Percentiles rank a stretch among this genome's conserved stretches.
These are phyloP conservation scores for Kluyveromyces siamensis DNA, from an alignment of 805 yeast species.

Conservation along the genomic window DNA sequence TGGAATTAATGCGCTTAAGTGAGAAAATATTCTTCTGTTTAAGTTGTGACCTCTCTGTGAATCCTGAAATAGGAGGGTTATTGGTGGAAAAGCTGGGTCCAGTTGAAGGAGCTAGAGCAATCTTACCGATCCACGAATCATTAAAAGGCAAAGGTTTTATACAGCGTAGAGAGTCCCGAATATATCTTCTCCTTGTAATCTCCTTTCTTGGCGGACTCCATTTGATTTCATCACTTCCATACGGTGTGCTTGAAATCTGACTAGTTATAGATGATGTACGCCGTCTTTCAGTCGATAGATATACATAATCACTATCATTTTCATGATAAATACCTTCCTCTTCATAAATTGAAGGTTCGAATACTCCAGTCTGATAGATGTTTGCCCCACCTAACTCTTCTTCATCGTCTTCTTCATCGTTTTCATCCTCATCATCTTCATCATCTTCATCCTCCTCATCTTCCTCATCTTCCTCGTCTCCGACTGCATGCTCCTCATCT, in stretches of 20 bases:
- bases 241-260: constrained; percentile 16
- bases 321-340: constrained; percentile 24
- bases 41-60: constrained; percentile 3
- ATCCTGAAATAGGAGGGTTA: constrained; percentile 17
- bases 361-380: constrained; percentile 3
- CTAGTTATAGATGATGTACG: constrained; percentile 20
- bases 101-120: constrained; percentile 28
- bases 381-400: constrained; percentile 8
- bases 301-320: constrained; percentile 17
- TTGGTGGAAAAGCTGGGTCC: constrained; percentile 19
- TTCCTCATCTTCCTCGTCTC: constrained; percentile 12
- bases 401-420: constrained; percentile 10
- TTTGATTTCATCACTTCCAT: constrained; percentile 27
- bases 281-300: constrained; percentile 8
- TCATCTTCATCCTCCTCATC: constrained; percentile 14
- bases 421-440: constrained; percentile 12
- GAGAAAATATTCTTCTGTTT: neutral
- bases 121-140: constrained; percentile 45
- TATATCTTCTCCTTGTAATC: constrained; percentile 32
- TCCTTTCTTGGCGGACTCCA: constrained; percentile 41
- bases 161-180: constrained; percentile 48
- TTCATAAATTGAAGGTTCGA: constrained; percentile 14
- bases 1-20: constrained; percentile 1
- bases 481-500: constrained; percentile 8
- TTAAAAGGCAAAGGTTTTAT: constrained; percentile 44